Evolutionary conservation across 768 basidiomycete genomes (phyloP), one percentile per base, ranked within the genome.

Genomic region (Mycena haematopus): DNA sequence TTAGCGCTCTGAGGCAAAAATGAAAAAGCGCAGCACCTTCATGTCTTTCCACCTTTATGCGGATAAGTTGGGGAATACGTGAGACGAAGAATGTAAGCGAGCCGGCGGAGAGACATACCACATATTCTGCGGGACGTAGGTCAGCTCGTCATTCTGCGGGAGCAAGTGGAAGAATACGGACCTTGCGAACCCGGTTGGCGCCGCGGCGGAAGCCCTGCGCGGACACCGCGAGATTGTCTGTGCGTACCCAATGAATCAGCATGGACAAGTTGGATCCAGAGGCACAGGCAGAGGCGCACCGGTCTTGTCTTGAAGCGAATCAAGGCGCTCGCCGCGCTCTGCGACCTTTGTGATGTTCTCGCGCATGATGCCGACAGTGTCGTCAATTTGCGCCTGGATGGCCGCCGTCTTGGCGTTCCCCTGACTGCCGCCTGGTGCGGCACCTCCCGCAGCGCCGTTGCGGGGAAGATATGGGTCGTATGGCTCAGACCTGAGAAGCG

Each of bases 121-220:
- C 92, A 94, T 94, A 73, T 93, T 94, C 93, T 93, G 68, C 44
- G 24, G 57, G 60, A 7, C 9, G 6, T 31, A 31, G 11, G 45
- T 8, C 33, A 35, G 52, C 38, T 19, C 38, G 55, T 29, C 11
- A 3, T 8, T 40, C n/a, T 52, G 44, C 49, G 44, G 24, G 58
- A 25, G 22, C 25, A 19, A 58, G 49, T 38, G 53, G 38, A 52
- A n/a, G 46, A 25, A 25, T 31, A 82, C 86, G 68, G 72, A 95
- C 94, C 86, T 99, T 99, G 75, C 97, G 89, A 56, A 99, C 97
- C 63, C 93, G 85, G 80, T 98, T 98, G 55, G 97, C 97, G 68
- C 97, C 96, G 67, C 95, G 86, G 65, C 95, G 89, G 87, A 99
- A 99, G 27, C 95, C 95, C 80, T 99, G 96, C n/a, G 97, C 97